Conservation (phyloP, 768 basidiomycete genomes). For the Tubosaeta sp. region DNA sequence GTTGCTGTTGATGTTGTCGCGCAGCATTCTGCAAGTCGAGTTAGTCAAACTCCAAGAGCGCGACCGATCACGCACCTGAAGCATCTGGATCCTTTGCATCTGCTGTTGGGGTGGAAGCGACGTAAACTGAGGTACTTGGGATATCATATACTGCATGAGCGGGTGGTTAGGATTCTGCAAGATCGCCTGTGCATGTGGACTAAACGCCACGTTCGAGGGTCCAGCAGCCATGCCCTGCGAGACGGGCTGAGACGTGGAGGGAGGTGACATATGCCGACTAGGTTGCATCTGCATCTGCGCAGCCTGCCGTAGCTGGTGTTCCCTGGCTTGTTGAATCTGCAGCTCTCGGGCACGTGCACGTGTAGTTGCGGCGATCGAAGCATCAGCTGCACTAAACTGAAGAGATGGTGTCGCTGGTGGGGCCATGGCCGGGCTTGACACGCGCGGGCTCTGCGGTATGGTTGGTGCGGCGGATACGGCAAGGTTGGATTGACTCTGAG, state of each 20-base stretch:
- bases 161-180: constrained; percentile 55
- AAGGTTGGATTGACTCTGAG: constrained; percentile 15
- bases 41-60: constrained; percentile 5
- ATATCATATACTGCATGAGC: constrained; percentile 51
- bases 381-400: constrained; percentile 31
- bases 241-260: constrained; percentile 24
- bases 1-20: constrained; percentile 30
- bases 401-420: constrained; percentile 28
- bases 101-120: constrained; percentile 49
- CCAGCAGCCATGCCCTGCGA: constrained; percentile 14
- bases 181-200: constrained; percentile 40
- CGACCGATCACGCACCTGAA: constrained; percentile 41
- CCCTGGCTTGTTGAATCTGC: constrained; percentile 34
- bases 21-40: constrained; percentile 10
- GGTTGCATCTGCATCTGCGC: constrained; percentile 32
- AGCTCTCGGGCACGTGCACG: constrained; percentile 33
- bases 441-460: constrained; percentile 31
- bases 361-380: constrained; percentile 30
- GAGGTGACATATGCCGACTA: constrained; percentile 42
- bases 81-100: constrained; percentile 51
- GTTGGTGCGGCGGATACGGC: constrained; percentile 11
- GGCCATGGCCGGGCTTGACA: constrained; percentile 30
- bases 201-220: constrained; percentile 22
- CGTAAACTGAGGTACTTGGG: constrained; percentile 51
- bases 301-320: constrained; percentile 33